These are phyloP conservation scores for Exophiala oligosperma DNA, from an alignment of 2,329 filamentous ascomycete species.

Conservation along the genomic window DNA sequence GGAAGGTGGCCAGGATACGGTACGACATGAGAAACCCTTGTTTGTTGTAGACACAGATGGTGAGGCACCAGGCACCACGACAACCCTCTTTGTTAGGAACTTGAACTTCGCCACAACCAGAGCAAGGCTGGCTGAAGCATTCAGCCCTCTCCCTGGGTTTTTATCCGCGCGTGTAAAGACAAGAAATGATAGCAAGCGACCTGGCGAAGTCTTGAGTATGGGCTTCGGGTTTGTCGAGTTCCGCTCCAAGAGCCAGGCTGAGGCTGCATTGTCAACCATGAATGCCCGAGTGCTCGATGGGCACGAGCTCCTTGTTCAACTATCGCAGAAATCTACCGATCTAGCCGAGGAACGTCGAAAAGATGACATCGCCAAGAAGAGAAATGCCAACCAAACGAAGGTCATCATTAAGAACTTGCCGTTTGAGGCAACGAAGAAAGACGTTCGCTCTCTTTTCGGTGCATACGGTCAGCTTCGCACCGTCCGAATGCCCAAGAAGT, in stretches of 20 bases:
- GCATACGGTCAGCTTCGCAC: constrained; percentile 90
- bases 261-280: constrained; percentile 80
- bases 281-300: constrained; percentile 84
- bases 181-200: constrained; percentile 87
- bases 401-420: constrained; percentile 98
- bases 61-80: constrained; percentile 40
- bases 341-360: constrained; percentile 82
- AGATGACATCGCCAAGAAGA: constrained; percentile 80
- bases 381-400: constrained; percentile 76
- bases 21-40: constrained; percentile 31
- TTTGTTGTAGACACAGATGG: constrained; percentile 33
- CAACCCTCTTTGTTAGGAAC: constrained; percentile 91
- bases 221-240: constrained; percentile 97
- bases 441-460: constrained; percentile 80
- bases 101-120: constrained; percentile 89
- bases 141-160: constrained; percentile 82
- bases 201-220: constrained; percentile 88
- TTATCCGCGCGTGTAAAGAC: constrained; percentile 88
- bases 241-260: constrained; percentile 71
- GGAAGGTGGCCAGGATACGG: constrained; percentile 30
- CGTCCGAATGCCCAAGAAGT: constrained; percentile 92
- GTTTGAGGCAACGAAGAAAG: constrained; percentile 92
- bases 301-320: constrained; percentile 80
- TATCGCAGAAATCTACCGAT: constrained; percentile 83
- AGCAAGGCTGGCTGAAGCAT: constrained; percentile 71